Evolutionary conservation across 441 rosid species (phyloP), one percentile per base, ranked within the genome.

Genomic region (Corymbia citriodora): DNA sequence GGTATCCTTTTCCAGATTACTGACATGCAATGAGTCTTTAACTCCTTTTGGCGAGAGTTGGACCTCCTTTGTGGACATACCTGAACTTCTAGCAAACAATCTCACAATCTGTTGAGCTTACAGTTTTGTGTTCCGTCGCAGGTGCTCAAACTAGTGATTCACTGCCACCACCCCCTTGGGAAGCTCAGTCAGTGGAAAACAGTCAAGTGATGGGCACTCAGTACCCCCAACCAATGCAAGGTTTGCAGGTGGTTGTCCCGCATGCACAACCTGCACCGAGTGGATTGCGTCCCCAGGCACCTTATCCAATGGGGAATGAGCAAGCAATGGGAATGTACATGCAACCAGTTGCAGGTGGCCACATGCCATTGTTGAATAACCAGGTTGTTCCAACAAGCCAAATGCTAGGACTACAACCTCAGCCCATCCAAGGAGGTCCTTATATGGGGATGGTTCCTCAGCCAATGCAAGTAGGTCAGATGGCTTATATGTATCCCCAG

Each of bases 91-190:
- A 19, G 19, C 48, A 72, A 45, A 57, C 25, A 59, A 55, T 36
- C 65, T 83, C 61, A 36, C 82, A 65, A 88, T 45, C 68, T 40
- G 87, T 57, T 88, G 40, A 88, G 31, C 90, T 91, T 31, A 87
- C 65, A 45, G 49, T 25, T 93, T 88, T 92, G 92, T 89, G 87
- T 63, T 93, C 70, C 74, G 91, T 93, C 87, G 48, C 95, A 97
- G 99, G 99, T 94, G 93, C 95, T 86, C 96, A 95, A 91, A 93
- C 92, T 87, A 90, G 91, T 90, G 93, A 92, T 89, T 93, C 98
- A 36, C 94, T 98, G 61, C 99, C 99, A 89, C 99, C 98, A 36
- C 99, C 99, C 53, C 99, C 99, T 2, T 98, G 99, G 99, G 99
- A 98, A 93, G 96, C 98, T 92, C 99, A 95, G 93, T 91, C 95